A percentile compares a stretch with the other conserved stretches of the same genome.
phyloP scores from a whole-genome alignment of 768 basidiomycete species.

The Gelatoporia subvermispora region DNA sequence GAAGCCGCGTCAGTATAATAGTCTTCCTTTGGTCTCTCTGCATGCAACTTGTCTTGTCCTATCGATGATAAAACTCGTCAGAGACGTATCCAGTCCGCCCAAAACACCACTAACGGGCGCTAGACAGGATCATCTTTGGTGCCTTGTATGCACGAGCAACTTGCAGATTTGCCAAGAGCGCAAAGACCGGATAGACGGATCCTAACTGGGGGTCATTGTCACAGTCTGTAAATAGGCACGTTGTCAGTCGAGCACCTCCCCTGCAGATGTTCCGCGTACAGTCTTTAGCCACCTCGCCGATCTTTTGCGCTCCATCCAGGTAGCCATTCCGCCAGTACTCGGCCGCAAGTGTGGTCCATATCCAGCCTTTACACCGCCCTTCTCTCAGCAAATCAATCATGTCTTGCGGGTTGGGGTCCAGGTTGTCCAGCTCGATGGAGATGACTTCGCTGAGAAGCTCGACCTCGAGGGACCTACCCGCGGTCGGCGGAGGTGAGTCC shows the following conservation, averaged over 20 bases:
- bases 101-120: conserved; percentile 58
- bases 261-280: conserved; percentile 38
- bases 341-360: conserved; percentile 80
- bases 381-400: conserved; percentile 69
- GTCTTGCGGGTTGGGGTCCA: conserved; percentile 75
- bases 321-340: conserved; percentile 85
- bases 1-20: conserved; percentile 67
- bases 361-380: conserved; percentile 63
- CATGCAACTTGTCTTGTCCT: conserved; percentile 64
- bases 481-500: conserved; percentile 12
- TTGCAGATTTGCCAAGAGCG: conserved; percentile 81
- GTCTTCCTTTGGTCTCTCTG: conserved; percentile 61
- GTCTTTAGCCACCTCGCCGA: conserved; percentile 61
- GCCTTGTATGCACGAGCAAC: conserved; percentile 77
- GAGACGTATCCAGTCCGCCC: background rate
- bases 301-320: conserved; percentile 71
- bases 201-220: no score
- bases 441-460: conserved; percentile 84
- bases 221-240: no score
- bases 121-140: conserved; percentile 69
- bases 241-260: background rate
- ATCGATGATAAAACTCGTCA: background rate
- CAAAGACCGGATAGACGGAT: conserved; percentile 59
- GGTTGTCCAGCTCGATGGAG: conserved; percentile 82
- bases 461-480: conserved; percentile 37